Evolutionary conservation across 2,329 filamentous ascomycete species (phyloP).

Genomic region (Colletotrichum sp.): DNA sequence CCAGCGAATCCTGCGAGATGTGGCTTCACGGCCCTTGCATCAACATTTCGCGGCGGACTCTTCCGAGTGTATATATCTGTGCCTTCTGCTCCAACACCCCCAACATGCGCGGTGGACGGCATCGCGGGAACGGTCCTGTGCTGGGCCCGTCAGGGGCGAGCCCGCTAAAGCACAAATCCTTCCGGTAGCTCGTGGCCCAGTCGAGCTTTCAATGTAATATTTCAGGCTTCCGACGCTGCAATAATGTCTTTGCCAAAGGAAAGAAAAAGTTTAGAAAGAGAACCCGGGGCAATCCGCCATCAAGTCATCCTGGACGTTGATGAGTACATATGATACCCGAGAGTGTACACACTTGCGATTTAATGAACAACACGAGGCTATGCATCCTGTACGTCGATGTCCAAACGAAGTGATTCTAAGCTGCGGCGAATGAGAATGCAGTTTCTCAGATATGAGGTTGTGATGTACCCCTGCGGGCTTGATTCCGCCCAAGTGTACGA

Average conservation of each 20-base stretch:
- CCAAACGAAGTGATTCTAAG: too few species aligned
- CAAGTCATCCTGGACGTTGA: constrained; percentile 10
- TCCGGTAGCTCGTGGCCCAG: constrained; percentile 37
- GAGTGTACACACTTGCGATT: constrained; percentile 23
- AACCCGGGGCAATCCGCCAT: constrained; percentile 6
- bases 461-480: too few species aligned
- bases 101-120: constrained; percentile 53
- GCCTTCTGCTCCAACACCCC: constrained; percentile 67
- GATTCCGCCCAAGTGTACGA: too few species aligned
- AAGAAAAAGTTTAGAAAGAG: constrained; percentile 8
- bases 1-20: constrained; percentile 68
- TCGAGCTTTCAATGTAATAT: background rate
- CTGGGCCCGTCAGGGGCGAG: constrained; percentile 36
- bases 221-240: background rate
- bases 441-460: too few species aligned
- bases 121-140: constrained; percentile 38
- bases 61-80: constrained; percentile 67
- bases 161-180: constrained; percentile 51
- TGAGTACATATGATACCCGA: constrained; percentile 34
- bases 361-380: constrained; percentile 25
- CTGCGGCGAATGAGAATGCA: too few species aligned
- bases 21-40: constrained; percentile 69
- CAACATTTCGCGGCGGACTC: constrained; percentile 60
- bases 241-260: background rate
- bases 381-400: background rate